Base-by-base conservation (phyloP, 2,329 filamentous ascomycete genomes). In the Fusarium incarnatum region DNA sequence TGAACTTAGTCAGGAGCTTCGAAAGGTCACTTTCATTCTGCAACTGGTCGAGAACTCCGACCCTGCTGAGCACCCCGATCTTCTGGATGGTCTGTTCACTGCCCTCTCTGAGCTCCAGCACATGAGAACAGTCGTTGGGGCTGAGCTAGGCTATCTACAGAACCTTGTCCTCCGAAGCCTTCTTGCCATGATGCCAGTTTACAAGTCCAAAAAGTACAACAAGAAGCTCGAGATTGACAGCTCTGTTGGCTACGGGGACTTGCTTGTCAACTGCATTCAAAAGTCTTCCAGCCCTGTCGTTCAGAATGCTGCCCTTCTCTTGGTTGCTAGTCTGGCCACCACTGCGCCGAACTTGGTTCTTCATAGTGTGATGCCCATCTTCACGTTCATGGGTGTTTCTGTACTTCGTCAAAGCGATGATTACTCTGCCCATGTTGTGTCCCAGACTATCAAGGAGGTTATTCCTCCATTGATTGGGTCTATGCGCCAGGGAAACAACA, bases 341-440 rank as follows among this genome's bases (percentile, higher is more conserved):
- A 92, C 94, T 72, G 93, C 94, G 0, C 96, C 97, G 0, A 94
- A 97, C 78, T 84, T 97, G 49, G 93, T 99, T 5, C 86, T 99
- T 60, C 95, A 99, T 81, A 98, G 94, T 73, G 93, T 99, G 56
- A 99, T 99, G 96, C 96, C 96, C 15, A 95, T 99, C 55, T 99
- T 99, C 82, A 98, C 96, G 0, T 98, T 98, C 78, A 98, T 98
- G 91, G 94, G 95, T 44, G 92, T 91, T 45, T 97, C 93, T 6
- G 91, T 98, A 22, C 86, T 99, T 52, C 91, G 93, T 50, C 95
- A 98, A 81, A 94, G 93, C 73, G 97, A 99, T 75, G 95, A 98
- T 74, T 98, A 98, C 81, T 98, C 96, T 23, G 94, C 94, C 15
- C 93, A 97, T 78, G 95, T 99, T 32, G 95, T 98, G 61, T 94